Conservation (phyloP, 2,329 filamentous ascomycete species). For the Claviceps capensis region DNA sequence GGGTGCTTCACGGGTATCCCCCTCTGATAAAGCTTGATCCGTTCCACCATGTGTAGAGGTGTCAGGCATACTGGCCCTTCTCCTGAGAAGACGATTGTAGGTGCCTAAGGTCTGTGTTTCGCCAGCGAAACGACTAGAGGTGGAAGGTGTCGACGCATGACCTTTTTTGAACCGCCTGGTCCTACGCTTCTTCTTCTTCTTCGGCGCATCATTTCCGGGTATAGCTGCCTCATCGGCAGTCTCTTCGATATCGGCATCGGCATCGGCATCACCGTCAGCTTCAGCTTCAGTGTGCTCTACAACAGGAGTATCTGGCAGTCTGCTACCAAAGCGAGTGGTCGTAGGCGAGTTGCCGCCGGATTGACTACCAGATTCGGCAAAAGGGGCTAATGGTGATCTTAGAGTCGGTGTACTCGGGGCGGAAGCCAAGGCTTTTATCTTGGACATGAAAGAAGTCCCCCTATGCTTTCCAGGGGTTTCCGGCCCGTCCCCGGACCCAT, state of each 20-base stretch:
- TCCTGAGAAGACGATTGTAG: constrained; percentile 38
- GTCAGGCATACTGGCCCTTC: constrained; percentile 54
- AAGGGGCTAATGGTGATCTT: constrained; percentile 21
- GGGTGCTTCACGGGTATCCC: constrained; percentile 53
- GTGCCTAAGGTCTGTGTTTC: constrained; percentile 27
- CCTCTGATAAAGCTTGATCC: constrained; percentile 59
- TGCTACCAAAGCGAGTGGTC: constrained; percentile 27
- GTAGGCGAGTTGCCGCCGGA: constrained; percentile 37
- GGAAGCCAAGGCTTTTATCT: constrained; percentile 59
- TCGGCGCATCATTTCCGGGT: constrained; percentile 24
- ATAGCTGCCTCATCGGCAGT: constrained; percentile 62
- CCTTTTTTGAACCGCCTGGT: constrained; percentile 41
- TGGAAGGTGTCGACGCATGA: constrained; percentile 52
- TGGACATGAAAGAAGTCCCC: constrained; percentile 59
- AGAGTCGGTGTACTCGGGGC: constrained; percentile 33
- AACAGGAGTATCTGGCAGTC: constrained; percentile 38
- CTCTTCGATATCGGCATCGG: constrained; percentile 28
- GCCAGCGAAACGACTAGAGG: constrained; percentile 34
- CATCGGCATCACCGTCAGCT: constrained; percentile 20
- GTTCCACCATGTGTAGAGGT: constrained; percentile 27
- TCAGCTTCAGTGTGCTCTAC: constrained; percentile 25
- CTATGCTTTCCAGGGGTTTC: constrained; percentile 45
- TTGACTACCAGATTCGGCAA: constrained; percentile 21
- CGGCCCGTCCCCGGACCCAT: constrained; percentile 54
- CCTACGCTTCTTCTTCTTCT: constrained; percentile 47